Conservation (phyloP, 257 asterid species). For the Jacaranda mimosifolia region DNA sequence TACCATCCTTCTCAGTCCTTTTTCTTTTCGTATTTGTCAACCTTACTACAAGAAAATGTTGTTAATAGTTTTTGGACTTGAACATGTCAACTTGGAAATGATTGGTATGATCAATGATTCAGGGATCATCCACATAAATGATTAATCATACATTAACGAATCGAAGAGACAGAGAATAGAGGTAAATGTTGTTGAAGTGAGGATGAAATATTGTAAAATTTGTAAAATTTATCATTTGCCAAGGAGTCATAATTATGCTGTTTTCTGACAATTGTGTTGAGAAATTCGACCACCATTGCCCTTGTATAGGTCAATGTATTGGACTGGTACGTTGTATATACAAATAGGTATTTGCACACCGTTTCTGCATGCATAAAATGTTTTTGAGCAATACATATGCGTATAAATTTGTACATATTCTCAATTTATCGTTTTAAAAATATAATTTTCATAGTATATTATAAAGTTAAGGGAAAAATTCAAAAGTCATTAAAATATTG, state of each 20-base stretch:
- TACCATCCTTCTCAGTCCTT: background rate
- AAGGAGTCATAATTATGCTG: slow-evolving; percentile 46
- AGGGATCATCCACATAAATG: slow-evolving; percentile 16
- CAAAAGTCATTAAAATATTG: too few relatives aligned
- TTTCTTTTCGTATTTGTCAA: too few relatives aligned
- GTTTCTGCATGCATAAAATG: too few relatives aligned
- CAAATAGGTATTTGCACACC: background rate
- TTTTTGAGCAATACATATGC: too few relatives aligned
- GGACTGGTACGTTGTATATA: slow-evolving; percentile 38
- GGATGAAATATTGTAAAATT: slow-evolving; percentile 43
- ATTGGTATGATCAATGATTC: slow-evolving; percentile 31
- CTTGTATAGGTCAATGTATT: slow-evolving; percentile 56
- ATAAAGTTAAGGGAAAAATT: too few relatives aligned
- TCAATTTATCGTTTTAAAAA: too few relatives aligned
- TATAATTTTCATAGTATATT: too few relatives aligned
- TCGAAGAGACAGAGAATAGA: background rate
- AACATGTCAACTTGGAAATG: slow-evolving; percentile 19
- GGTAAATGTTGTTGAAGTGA: slow-evolving; percentile 39
- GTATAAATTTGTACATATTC: too few relatives aligned
- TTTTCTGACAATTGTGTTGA: slow-evolving; percentile 53
- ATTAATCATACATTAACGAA: background rate
- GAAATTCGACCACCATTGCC: slow-evolving; percentile 53
- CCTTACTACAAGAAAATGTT: too few relatives aligned
- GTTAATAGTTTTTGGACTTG: too few relatives aligned
- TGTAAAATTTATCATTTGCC: slow-evolving; percentile 49